Evolutionary conservation across 176 grass and related monocot species (phyloP).

Genomic region (Poa pratensis): DNA sequence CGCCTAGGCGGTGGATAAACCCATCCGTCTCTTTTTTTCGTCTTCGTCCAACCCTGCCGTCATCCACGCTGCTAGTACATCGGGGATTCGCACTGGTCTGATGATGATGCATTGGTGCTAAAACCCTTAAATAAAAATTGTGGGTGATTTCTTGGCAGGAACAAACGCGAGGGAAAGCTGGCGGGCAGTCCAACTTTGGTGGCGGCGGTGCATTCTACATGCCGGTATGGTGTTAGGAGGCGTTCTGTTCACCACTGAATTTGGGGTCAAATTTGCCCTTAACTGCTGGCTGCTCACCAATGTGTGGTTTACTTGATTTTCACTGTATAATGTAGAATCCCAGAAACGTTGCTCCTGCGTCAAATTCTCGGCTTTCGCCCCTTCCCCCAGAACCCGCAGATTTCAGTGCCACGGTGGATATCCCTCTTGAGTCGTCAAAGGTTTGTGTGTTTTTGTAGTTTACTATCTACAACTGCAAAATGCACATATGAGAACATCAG

Average conservation of each 20-base stretch:
- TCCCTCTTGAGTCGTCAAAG: slow-evolving; percentile 87
- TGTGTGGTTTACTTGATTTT: background rate
- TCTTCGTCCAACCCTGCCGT: background rate
- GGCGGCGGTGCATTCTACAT: slow-evolving; percentile 71
- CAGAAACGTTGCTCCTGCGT: slow-evolving; percentile 59
- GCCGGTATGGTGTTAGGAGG: slow-evolving; percentile 35
- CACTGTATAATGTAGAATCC: slow-evolving; percentile 59
- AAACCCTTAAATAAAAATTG: slow-evolving; percentile 19
- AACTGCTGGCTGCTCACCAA: background rate
- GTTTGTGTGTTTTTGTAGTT: slow-evolving; percentile 43
- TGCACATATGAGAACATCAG: background rate
- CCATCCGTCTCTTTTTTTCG: background rate
- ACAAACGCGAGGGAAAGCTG: slow-evolving; percentile 51
- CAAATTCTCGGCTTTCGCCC: slow-evolving; percentile 88
- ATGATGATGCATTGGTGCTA: slow-evolving; percentile 20
- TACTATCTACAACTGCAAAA: slow-evolving; percentile 2
- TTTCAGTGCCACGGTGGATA: slow-evolving; percentile 76
- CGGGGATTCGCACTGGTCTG: background rate
- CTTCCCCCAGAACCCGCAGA: slow-evolving; percentile 84
- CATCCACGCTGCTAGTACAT: background rate
- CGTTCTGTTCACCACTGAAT: background rate
- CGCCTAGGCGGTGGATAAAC: background rate
- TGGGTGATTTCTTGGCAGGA: slow-evolving; percentile 38
- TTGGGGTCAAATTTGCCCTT: background rate
- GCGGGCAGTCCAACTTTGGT: slow-evolving; percentile 63